Conservation (phyloP, 495 filamentous ascomycete species). For the Neurospora sp. region DNA sequence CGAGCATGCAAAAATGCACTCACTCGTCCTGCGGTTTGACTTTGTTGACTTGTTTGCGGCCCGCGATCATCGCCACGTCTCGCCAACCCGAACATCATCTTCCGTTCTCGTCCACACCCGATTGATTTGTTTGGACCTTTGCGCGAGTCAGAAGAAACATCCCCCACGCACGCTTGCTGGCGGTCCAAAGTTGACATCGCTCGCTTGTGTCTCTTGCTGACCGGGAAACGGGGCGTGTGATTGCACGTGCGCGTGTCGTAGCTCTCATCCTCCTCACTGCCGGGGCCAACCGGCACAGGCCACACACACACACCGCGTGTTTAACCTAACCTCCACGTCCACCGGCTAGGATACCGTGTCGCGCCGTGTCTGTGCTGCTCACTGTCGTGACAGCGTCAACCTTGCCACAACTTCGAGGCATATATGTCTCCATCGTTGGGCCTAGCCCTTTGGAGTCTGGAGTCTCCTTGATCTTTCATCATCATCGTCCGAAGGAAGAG, state of each 20-base stretch:
- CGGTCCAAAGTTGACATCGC: not conserved
- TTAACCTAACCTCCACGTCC: conserved; percentile 6
- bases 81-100: not conserved
- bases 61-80: not conserved
- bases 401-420: conserved; percentile 17
- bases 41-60: not conserved
- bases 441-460: conserved; percentile 5
- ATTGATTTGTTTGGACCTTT: not conserved
- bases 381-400: conserved; percentile 15
- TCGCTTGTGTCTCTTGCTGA: not conserved
- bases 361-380: not conserved
- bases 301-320: conserved; percentile 1
- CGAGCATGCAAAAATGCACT: not conserved
- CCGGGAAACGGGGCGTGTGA: not conserved
- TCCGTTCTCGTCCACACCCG: not conserved
- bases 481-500: conserved; percentile 7
- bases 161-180: not conserved
- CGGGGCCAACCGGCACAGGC: not conserved
- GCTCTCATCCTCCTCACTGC: not conserved
- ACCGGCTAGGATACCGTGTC: conserved; percentile 1
- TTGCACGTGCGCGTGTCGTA: not conserved
- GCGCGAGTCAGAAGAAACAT: not conserved
- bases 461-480: not conserved
- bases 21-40: not conserved
- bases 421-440: conserved; percentile 23